Evolutionary conservation across 2,329 filamentous ascomycete genomes (phyloP).

Genomic region (Capronia epimyces): DNA sequence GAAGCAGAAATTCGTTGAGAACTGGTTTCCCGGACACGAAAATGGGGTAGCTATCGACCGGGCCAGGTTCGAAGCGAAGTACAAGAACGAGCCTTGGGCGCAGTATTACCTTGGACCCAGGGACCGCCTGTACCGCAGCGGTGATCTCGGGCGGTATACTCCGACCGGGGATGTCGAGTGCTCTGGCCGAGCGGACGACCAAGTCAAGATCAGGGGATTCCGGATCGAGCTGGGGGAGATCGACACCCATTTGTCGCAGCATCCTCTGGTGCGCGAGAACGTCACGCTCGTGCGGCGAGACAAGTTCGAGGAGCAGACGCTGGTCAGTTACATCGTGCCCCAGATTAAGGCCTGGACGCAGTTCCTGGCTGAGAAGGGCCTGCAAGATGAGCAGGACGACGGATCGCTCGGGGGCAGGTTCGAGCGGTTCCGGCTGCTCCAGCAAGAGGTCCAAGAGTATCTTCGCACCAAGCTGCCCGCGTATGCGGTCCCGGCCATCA

Average conservation of each 20-base stretch:
- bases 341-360: conserved; percentile 67
- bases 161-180: conserved; percentile 67
- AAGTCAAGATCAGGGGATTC: conserved; percentile 95
- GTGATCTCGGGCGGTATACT: conserved; percentile 74
- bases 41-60: conserved; percentile 64
- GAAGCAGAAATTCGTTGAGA: conserved; percentile 69
- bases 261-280: conserved; percentile 73
- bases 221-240: conserved; percentile 93
- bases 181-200: conserved; percentile 74
- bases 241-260: conserved; percentile 70
- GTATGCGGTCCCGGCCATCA: conserved; percentile 70
- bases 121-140: conserved; percentile 81
- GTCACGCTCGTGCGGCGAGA: conserved; percentile 80
- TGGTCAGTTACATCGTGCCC: conserved; percentile 88
- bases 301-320: conserved; percentile 73
- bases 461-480: conserved; percentile 66
- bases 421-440: conserved; percentile 57
- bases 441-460: conserved; percentile 58
- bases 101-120: conserved; percentile 72
- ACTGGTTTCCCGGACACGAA: conserved; percentile 76
- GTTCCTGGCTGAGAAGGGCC: conserved; percentile 55
- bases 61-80: conserved; percentile 43
- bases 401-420: conserved; percentile 50
- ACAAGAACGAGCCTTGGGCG: conserved; percentile 65
- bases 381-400: conserved; percentile 53